Evolutionary conservation across 2,329 filamentous ascomycete genomes (phyloP), one percentile per base, ranked within the genome.

Genomic region (Alternaria dauci): DNA sequence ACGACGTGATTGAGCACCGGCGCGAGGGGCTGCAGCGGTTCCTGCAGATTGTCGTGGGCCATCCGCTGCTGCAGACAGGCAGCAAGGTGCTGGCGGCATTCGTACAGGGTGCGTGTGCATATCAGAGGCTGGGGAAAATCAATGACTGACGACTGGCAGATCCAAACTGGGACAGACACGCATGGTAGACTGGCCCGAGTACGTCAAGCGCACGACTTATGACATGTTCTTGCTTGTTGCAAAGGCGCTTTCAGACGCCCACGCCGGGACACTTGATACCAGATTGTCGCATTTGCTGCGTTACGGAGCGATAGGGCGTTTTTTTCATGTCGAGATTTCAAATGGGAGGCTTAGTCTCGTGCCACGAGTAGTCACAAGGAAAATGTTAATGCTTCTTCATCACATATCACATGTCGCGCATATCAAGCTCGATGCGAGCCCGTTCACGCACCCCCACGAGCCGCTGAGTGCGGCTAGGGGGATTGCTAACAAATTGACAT

Each of bases 51-150:
- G 95, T 99, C 11, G 95, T 97, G 1, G 94, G 95, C 0, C 95
- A 99, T 80, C 95, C 95, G 71, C 84, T 99, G 73, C 81, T 99
- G 81, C 95, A 99, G 87, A 99, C 95, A 30, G 95, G 95, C 53
- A 97, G 93, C 80, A 97, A 98, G 82, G 95, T 99, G 59, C 81
- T 99, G 72, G 94, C 94, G 12, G 92, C 92, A 30, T 99, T 98
- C 83, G 94, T 99, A 75, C 95, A 99, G 82, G 95, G 94, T 96
- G 76, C 70, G 76, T 72, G n/a, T 14, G 47, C 2, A 23, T 43
- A 18, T 46, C 32, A 6, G 12, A 30, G 20, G 16, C 28, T 25
- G 11, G 23, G 4, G 14, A 12, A 20, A 23, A 2, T 23, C 5
- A 8, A 16, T 25, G 20, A 54, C 71, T 73, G 63, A 75, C 60